Evolutionary conservation across 192 early-diverging fungal genomes (phyloP).

Genomic region (Coemansia sp.): DNA sequence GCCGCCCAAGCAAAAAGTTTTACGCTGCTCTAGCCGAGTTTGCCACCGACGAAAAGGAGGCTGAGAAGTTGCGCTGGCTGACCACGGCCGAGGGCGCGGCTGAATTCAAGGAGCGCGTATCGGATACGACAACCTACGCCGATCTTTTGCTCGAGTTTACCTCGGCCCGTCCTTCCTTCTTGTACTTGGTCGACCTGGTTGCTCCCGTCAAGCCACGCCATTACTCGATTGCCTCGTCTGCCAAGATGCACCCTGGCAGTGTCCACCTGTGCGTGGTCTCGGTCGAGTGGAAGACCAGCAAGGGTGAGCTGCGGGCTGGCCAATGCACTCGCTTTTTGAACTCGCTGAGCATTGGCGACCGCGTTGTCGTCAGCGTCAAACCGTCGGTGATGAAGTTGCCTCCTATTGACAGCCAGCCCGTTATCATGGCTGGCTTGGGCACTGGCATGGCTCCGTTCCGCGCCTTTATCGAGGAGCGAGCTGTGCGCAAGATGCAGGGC

Average conservation of each 20-base stretch:
- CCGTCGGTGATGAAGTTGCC: constrained; percentile 98
- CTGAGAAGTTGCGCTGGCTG: constrained; percentile 66
- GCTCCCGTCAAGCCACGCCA: constrained; percentile 93
- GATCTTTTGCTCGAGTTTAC: constrained; percentile 87
- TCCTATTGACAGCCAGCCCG: constrained; percentile 75
- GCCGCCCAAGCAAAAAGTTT: constrained; percentile 93
- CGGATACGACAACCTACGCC: constrained; percentile 84
- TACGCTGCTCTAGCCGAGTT: constrained; percentile 79
- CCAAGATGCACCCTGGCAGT: constrained; percentile 82
- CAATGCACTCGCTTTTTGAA: constrained; percentile 93
- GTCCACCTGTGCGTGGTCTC: constrained; percentile 93
- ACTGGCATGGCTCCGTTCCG: constrained; percentile 99
- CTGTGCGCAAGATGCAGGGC: constrained; percentile 76
- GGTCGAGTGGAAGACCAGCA: constrained; percentile 82
- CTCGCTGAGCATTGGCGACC: constrained; percentile 66
- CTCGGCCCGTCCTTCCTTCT: constrained; percentile 75
- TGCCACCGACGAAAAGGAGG: constrained; percentile 72
- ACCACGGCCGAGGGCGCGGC: constrained; percentile 73
- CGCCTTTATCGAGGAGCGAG: constrained; percentile 95
- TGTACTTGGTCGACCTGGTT: constrained; percentile 74
- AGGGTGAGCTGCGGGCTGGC: constrained; percentile 74
- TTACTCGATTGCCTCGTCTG: constrained; percentile 97
- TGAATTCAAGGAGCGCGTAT: constrained; percentile 80
- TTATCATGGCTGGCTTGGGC: constrained; percentile 96
- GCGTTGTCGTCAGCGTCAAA: constrained; percentile 88